Base-by-base conservation (phyloP, 495 filamentous ascomycete species). In the Lophium mytilinum region DNA sequence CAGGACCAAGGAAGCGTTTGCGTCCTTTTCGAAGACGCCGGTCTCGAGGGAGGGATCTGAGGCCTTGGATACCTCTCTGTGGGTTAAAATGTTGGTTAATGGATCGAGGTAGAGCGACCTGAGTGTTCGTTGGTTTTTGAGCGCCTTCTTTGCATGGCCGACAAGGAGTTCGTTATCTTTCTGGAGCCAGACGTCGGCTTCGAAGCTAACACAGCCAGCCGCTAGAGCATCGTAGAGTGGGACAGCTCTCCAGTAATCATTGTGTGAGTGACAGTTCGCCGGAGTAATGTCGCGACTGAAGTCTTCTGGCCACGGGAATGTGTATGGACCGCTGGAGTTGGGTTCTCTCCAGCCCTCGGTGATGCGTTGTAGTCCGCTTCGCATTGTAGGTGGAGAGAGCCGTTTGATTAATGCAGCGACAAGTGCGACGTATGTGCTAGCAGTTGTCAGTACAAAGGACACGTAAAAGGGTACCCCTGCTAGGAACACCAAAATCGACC, bases 261-360 rank as follows among this genome's bases (percentile, higher is more conserved):
- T 63, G 36, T 63, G 61, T 5, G 56, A 59, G 39, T 63, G 61
- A 33, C 61, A 63, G 33, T 55, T 52, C 35, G 56, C 56, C 9
- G 61, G 56, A 3, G 53, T 36, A 17, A 63, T 59, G 56, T 63
- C 47, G 10, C 61, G 55, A 42, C 56, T 59, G 37, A 63, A 63
- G 33, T 59, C 55, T 33, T 59, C 56, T 34, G 21, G 54, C 61
- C 61, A 63, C 24, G 52, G 24, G 34, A 55, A 59, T 14, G 39
- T 12, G 33, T 40, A 59, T 33, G 61, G 45, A 11, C 56, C 61
- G 11, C 45, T 55, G 0, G 45, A 11, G 39, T 55, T 47, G 1
- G 61, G 61, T 41, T 63, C 61, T 53, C 56, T 55, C 61, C 52
- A 63, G 17, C 9, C 37, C 11, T 46, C 19, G 14, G 56, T 56